These are phyloP conservation scores for Plasmodium coatneyi DNA, from an alignment of 169 alveolate genomes.

Conservation along the genomic window DNA sequence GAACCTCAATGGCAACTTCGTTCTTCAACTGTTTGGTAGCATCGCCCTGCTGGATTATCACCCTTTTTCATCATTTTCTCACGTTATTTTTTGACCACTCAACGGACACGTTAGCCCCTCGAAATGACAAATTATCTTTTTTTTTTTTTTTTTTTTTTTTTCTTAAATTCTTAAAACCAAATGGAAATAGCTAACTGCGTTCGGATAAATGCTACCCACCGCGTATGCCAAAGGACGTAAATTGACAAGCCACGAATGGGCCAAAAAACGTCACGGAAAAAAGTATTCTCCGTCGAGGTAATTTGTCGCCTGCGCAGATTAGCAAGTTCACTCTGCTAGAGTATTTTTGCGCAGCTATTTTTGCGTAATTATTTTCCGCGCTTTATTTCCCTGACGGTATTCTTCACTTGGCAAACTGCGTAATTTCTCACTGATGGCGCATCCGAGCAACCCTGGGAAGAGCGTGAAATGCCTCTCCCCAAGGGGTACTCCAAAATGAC, in stretches of 20 bases:
- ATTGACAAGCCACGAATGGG: neutral
- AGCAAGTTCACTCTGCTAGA: neutral
- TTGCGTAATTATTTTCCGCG: neutral
- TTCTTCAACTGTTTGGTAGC: neutral
- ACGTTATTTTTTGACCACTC: neutral
- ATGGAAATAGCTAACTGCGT: neutral
- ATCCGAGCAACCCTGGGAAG: neutral
- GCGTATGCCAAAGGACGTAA: neutral
- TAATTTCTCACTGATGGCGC: neutral
- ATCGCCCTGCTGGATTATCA: neutral
- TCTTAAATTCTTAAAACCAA: neutral
- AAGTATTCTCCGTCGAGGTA: neutral
- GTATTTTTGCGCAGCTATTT: neutral
- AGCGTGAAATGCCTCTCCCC: neutral
- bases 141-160: neutral
- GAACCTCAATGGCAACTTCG: neutral
- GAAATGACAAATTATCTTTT: neutral
- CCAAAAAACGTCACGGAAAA: neutral
- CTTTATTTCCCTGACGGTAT: neutral
- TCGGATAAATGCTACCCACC: neutral
- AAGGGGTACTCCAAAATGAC: neutral
- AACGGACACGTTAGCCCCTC: neutral
- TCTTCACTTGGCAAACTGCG: neutral
- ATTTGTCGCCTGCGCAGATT: neutral
- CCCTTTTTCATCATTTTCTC: neutral